Conservation (phyloP, 1,284 basidiomycete genomes). For the Coniophora puteana region DNA sequence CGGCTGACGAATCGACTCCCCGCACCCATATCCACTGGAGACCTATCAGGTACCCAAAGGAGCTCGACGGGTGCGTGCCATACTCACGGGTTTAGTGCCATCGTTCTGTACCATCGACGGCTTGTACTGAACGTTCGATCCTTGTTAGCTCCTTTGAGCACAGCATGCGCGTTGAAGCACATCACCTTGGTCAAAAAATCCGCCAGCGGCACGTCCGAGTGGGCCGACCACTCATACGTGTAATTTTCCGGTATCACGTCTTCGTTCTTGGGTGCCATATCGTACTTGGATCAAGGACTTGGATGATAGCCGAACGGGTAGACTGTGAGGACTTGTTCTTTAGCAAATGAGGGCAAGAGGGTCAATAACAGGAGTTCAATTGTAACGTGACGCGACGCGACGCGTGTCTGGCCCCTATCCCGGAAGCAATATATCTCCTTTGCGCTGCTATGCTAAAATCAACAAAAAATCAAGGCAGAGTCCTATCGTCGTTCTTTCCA, state of each 20-base stretch:
- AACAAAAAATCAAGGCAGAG: no score
- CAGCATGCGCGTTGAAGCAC: not conserved
- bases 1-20: constrained; percentile 23
- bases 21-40: constrained; percentile 67
- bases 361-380: no score
- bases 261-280: no score
- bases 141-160: constrained; percentile 5
- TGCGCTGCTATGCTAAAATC: no score
- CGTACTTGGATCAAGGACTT: no score
- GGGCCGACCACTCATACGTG: constrained; percentile 24
- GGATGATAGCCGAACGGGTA: no score
- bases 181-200: constrained; percentile 22
- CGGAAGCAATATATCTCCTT: no score
- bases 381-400: no score
- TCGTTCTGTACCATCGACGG: constrained; percentile 75
- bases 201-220: constrained; percentile 12
- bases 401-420: no score
- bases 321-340: no score
- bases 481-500: no score
- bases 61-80: not conserved
- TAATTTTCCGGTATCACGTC: constrained; percentile 13
- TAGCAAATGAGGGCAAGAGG: no score
- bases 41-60: not conserved
- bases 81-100: constrained; percentile 62
- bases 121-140: constrained; percentile 42